These are phyloP conservation scores for Cordyceps fumosorosea DNA, from an alignment of 2,329 filamentous ascomycete genomes.

Conservation along the genomic window DNA sequence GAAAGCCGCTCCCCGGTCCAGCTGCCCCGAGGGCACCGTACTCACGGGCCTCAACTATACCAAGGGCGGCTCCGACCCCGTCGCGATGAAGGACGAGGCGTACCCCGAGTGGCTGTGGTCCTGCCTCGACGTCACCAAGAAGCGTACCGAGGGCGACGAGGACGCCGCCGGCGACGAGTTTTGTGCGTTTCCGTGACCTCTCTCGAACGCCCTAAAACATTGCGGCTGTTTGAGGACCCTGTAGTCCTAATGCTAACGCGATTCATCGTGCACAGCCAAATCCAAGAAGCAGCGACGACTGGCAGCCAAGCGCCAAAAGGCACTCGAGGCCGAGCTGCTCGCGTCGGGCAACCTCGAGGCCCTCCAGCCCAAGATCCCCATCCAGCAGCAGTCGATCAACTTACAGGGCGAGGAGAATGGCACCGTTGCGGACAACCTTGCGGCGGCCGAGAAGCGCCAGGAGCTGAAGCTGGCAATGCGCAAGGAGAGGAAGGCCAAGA, in stretches of 20 bases:
- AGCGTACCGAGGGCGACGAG: constrained; percentile 40
- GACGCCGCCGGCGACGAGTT: constrained; percentile 65
- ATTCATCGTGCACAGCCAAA: constrained; percentile 52
- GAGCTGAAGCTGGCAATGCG: constrained; percentile 66
- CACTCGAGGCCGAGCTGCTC: constrained; percentile 51
- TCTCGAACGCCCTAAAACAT: neutral
- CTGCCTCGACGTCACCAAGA: constrained; percentile 58
- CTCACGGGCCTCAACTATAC: constrained; percentile 71
- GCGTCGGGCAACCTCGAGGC: constrained; percentile 60
- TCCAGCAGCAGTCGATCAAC: constrained; percentile 74
- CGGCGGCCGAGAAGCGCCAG: constrained; percentile 45
- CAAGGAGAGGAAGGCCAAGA: constrained; percentile 64
- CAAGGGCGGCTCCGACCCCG: constrained; percentile 65
- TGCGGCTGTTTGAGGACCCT: neutral
- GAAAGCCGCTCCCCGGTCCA: constrained; percentile 33
- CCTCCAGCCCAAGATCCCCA: constrained; percentile 61
- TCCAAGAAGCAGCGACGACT: constrained; percentile 73
- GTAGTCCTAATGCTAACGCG: neutral
- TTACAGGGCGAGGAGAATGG: constrained; percentile 47
- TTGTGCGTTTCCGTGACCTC: constrained; percentile 49
- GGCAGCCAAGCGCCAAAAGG: constrained; percentile 58
- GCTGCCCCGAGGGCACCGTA: constrained; percentile 60
- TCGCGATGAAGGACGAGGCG: constrained; percentile 66
- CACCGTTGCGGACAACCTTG: constrained; percentile 38
- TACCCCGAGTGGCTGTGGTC: constrained; percentile 80